Evolutionary conservation across 2,329 filamentous ascomycete genomes (phyloP).

Genomic region (Albifimbria verrucaria): DNA sequence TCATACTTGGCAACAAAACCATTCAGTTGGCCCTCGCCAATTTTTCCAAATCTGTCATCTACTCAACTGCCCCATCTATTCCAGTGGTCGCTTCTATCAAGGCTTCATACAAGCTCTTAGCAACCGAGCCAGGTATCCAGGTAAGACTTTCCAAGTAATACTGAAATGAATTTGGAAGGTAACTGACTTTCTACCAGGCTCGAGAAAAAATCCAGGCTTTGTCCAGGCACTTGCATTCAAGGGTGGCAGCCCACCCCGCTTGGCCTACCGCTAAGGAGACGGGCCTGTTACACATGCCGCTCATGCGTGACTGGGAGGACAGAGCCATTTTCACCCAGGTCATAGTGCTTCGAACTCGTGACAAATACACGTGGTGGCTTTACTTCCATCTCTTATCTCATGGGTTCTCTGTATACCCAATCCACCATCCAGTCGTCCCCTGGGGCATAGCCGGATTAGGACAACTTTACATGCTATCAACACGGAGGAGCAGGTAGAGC

Average conservation of each 20-base stretch:
- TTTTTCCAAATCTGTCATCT: slow-evolving; percentile 14
- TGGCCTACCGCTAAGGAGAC: slow-evolving; percentile 18
- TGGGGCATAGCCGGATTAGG: slow-evolving; percentile 33
- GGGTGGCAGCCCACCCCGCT: slow-evolving; percentile 15
- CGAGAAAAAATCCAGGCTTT: slow-evolving; percentile 18
- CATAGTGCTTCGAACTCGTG: slow-evolving; percentile 22
- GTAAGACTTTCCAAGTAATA: slow-evolving; percentile 1
- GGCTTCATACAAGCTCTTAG: slow-evolving; percentile 15
- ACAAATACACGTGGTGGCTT: slow-evolving; percentile 18
- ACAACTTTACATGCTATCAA: slow-evolving; percentile 39
- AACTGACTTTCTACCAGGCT: slow-evolving; percentile 4
- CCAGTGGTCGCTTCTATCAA: slow-evolving; percentile 15
- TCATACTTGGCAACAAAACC: slow-evolving; percentile 14
- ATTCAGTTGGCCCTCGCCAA: slow-evolving; percentile 16
- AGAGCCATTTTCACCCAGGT: slow-evolving; percentile 23
- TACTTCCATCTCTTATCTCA: slow-evolving; percentile 18
- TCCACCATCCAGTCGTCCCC: slow-evolving; percentile 36
- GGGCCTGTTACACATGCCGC: slow-evolving; percentile 24
- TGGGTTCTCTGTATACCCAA: slow-evolving; percentile 17
- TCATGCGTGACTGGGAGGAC: slow-evolving; percentile 21
- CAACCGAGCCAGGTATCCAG: slow-evolving; percentile 5
- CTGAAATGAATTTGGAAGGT: too few relatives aligned
- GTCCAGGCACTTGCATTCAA: slow-evolving; percentile 22
- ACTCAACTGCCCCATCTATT: slow-evolving; percentile 16
- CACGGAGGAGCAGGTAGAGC: slow-evolving; percentile 28